Base-by-base conservation (phyloP, 2,329 filamentous ascomycete genomes). In the Fusarium lateritium region DNA sequence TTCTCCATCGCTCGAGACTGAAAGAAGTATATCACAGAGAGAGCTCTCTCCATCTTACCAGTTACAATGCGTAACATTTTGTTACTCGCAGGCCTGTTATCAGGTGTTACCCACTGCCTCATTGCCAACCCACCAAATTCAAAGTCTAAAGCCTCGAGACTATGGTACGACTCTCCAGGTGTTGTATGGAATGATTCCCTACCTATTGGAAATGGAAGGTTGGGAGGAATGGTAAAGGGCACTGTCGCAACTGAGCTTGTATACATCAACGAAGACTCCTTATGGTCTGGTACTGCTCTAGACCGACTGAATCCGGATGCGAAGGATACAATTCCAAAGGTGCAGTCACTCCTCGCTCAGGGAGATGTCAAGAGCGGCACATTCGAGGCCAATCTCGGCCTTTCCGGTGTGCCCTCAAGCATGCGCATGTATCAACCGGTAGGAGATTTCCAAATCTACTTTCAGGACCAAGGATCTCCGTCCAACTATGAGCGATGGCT, bases 251-350 rank as follows among this genome's bases (percentile, higher is more conserved):
- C 39, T 9, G 50, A 53, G 6, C 38, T 44, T n/a, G 24, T 53
- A 11, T 53, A 53, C 28, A 33, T 53, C 28, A 53, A 53, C n/a
- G 50, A 53, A 53, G 50, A 53, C 39, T 53, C 50, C 11, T 22
- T 53, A 11, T 53, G 50, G 50, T 24, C 24, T 17, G 50, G 50
- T 13, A 53, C 50, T 21, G 19, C 38, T 4, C 50, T 53, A 5
- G 50, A 53, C 39, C 21, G 50, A 14, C n/a, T 44, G 9, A 53
- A 53, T 17, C 50, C 50, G 24, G 50, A 53, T 15, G 50, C 36
- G 5, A 33, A 43, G 31, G 50, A 53, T 14, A 53, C 50, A 3
- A 19, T 53, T 11, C 3, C 8, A 13, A 53, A 53, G 21, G 50
- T 53, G 2, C 39, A 53, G 9, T 34, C 50, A 7, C 38, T 53